phyloP scores from a whole-genome alignment of 2,329 filamentous ascomycete genomes.

The Thermoascus crustaceus region DNA sequence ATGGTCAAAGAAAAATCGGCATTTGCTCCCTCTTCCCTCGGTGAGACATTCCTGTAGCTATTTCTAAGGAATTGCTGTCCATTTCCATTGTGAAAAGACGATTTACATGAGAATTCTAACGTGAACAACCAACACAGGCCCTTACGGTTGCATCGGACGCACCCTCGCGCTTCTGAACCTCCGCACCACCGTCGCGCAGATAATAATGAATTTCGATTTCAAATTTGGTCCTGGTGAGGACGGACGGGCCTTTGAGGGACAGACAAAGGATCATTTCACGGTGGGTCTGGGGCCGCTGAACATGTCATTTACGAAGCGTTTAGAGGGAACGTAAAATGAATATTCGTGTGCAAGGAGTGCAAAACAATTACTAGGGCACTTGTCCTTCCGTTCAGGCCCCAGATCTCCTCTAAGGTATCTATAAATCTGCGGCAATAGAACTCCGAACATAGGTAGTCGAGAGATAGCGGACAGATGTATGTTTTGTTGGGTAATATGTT shows the following conservation, averaged over 20 bases:
- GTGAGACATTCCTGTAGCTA: constrained; percentile 9
- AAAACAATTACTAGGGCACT: no score
- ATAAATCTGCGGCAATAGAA: no score
- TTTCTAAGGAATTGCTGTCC: neutral
- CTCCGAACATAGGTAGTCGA: no score
- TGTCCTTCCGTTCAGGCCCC: no score
- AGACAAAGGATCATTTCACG: constrained; percentile 32
- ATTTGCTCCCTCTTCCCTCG: constrained; percentile 28
- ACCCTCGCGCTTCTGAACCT: constrained; percentile 30
- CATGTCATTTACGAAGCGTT: constrained; percentile 12
- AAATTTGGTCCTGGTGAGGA: constrained; percentile 29
- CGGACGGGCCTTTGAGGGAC: constrained; percentile 20
- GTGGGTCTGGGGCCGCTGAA: constrained; percentile 13
- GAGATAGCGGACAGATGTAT: no score
- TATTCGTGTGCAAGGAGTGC: no score
- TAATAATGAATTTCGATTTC: constrained; percentile 30
- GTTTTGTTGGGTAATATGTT: no score
- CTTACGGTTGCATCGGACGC: constrained; percentile 31
- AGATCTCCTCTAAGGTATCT: no score
- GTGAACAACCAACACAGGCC: constrained; percentile 12
- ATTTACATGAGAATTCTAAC: neutral
- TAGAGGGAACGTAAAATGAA: no score
- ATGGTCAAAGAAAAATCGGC: constrained; percentile 25
- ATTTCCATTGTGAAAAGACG: neutral
- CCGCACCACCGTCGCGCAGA: constrained; percentile 23